phyloP scores from a whole-genome alignment of 495 filamentous ascomycete genomes.

The Polyplosphaeria fusca region DNA sequence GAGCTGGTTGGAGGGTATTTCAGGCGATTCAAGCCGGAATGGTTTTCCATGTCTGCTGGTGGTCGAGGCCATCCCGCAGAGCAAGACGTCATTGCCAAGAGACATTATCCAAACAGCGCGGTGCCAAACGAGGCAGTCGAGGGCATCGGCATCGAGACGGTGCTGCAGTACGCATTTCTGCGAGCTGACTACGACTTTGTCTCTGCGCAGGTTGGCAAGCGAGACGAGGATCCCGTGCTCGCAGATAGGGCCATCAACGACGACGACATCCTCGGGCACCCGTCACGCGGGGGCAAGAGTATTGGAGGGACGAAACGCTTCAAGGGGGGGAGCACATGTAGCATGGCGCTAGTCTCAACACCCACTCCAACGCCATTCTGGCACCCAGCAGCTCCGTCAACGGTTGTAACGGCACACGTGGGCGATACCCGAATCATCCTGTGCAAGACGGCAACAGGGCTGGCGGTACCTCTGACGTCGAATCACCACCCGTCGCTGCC shows the following conservation, averaged over 20 bases:
- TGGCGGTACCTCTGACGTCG: slow-evolving; percentile 73
- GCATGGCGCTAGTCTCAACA: slow-evolving; percentile 83
- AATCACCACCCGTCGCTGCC: slow-evolving; percentile 90
- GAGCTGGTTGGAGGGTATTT: slow-evolving; percentile 91
- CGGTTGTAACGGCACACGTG: slow-evolving; percentile 83
- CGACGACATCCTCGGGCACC: slow-evolving; percentile 71
- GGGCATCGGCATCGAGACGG: slow-evolving; percentile 53
- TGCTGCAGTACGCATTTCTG: slow-evolving; percentile 87
- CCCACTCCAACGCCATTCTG: slow-evolving; percentile 89
- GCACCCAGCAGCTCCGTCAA: slow-evolving; percentile 81
- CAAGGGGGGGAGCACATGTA: slow-evolving; percentile 87
- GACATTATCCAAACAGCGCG: slow-evolving; percentile 29
- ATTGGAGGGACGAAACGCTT: slow-evolving; percentile 75
- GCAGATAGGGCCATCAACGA: slow-evolving; percentile 75
- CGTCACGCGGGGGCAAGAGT: slow-evolving; percentile 41
- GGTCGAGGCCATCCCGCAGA: slow-evolving; percentile 36
- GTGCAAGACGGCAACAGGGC: slow-evolving; percentile 74
- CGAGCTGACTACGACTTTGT: slow-evolving; percentile 91
- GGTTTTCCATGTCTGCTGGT: slow-evolving; percentile 49
- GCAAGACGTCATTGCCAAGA: slow-evolving; percentile 24
- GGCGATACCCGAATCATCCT: slow-evolving; percentile 90
- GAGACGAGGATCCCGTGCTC: slow-evolving; percentile 63
- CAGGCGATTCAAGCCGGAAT: slow-evolving; percentile 73
- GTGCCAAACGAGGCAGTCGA: slow-evolving; percentile 29
- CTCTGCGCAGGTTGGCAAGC: slow-evolving; percentile 72